Percentiles rank a stretch among this genome's conserved stretches.
Evolutionary conservation across 306 rosid species (phyloP).

Genomic region (Prunus persica): Prunus_persica_NCBIv2 NC_034011.1:6949501-6950000

Average conservation of each 20-base stretch:
- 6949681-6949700: background rate
- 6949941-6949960: slow-evolving; percentile 75
- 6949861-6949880: slow-evolving; percentile 21
- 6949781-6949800: background rate
- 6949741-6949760: background rate
- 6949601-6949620: background rate
- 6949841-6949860: slow-evolving; percentile 7
- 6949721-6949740: background rate
- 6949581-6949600: background rate
- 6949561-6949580: no score
- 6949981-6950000: slow-evolving; percentile 88
- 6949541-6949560: no score
- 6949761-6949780: background rate
- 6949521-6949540: no score
- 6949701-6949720: background rate
- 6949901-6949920: slow-evolving; percentile 85
- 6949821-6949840: background rate
- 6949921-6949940: slow-evolving; percentile 61
- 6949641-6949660: background rate
- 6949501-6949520: no score
- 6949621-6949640: background rate
- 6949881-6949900: slow-evolving; percentile 69
- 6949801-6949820: background rate
- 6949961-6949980: slow-evolving; percentile 83
- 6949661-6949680: background rate